These are phyloP conservation scores for Mycena sp. DNA, from an alignment of 1,284 basidiomycete genomes.

Conservation along the genomic window DNA sequence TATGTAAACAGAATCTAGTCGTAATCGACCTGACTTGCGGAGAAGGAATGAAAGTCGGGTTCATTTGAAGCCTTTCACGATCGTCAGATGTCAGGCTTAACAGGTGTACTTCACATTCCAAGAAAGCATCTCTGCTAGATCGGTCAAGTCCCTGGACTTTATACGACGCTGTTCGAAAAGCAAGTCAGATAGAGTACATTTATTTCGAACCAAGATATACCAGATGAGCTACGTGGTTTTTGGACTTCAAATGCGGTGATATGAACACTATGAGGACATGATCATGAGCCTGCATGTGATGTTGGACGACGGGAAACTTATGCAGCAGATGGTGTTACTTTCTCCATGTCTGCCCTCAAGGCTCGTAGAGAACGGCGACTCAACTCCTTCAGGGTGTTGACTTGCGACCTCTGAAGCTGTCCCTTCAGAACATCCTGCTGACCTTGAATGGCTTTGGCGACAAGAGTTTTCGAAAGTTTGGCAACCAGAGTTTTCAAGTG, in stretches of 20 bases:
- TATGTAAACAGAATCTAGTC: constrained; percentile 46
- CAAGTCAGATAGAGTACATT: no score
- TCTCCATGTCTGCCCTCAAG: constrained; percentile 17
- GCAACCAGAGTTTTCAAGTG: constrained; percentile 36
- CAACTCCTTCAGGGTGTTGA: constrained; percentile 10
- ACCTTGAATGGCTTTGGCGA: constrained; percentile 22
- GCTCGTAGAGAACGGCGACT: background rate
- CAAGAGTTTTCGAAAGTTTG: constrained; percentile 30
- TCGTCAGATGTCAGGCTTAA: constrained; percentile 53
- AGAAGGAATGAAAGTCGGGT: constrained; percentile 46
- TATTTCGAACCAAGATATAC: background rate
- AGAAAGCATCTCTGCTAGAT: constrained; percentile 10
- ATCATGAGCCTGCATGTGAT: no score
- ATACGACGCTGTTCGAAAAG: no score
- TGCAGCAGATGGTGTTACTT: background rate
- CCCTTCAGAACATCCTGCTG: constrained; percentile 31
- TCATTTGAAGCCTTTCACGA: constrained; percentile 50
- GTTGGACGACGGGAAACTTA: background rate
- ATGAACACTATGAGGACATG: background rate
- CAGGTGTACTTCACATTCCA: constrained; percentile 47
- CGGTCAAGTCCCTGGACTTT: background rate
- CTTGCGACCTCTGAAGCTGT: constrained; percentile 15
- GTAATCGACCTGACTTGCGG: constrained; percentile 39
- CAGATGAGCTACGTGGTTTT: background rate
- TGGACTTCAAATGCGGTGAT: background rate